Conservation (phyloP, 345 rosid species). For the Geranium rotundifolium region DNA sequence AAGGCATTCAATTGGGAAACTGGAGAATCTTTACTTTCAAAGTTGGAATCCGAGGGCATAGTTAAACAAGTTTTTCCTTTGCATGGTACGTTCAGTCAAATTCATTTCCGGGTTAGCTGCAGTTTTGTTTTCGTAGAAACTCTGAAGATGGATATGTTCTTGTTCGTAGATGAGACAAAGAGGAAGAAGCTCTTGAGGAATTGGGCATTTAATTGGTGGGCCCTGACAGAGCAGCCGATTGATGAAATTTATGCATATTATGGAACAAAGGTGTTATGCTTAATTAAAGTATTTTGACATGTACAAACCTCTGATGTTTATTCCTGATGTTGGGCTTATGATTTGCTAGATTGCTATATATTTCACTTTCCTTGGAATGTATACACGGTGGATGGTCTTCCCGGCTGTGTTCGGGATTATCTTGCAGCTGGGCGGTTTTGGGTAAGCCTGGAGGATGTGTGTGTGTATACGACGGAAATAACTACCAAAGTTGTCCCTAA, state of each 20-base stretch:
- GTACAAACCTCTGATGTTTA: not conserved
- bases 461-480: no score
- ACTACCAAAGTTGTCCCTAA: no score
- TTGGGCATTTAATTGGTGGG: constrained; percentile 77
- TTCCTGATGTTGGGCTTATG: constrained; percentile 8
- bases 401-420: constrained; percentile 62
- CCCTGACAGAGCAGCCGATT: constrained; percentile 62
- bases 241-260: constrained; percentile 81
- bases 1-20: constrained; percentile 48
- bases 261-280: constrained; percentile 54
- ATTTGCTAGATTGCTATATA: constrained; percentile 63
- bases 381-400: constrained; percentile 70
- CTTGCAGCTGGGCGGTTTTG: constrained; percentile 61
- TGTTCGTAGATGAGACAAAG: constrained; percentile 49
- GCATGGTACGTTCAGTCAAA: constrained; percentile 45
- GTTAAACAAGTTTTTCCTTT: constrained; percentile 71
- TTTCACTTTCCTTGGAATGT: constrained; percentile 84
- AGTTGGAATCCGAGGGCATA: constrained; percentile 54
- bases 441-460: constrained; percentile 23
- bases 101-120: constrained; percentile 6
- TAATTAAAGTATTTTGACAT: constrained; percentile 1
- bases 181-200: constrained; percentile 58
- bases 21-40: constrained; percentile 57
- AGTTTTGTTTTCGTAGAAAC: constrained; percentile 8
- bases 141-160: constrained; percentile 1